Evolutionary conservation across 1,284 basidiomycete genomes (phyloP).

Genomic region (Tilletia caries): DNA sequence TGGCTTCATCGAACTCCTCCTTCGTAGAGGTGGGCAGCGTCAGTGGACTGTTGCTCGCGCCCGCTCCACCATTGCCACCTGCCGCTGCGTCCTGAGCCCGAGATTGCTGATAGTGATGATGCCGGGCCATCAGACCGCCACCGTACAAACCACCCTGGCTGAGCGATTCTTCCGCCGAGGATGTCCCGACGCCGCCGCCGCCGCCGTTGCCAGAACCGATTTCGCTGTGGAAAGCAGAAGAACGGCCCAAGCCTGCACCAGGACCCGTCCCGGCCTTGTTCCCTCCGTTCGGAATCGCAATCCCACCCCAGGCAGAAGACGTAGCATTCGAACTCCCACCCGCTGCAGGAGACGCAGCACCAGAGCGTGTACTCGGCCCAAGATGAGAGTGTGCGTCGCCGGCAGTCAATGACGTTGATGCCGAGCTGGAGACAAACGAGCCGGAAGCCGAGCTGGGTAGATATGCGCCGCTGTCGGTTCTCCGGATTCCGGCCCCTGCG

Average conservation of each 20-base stretch:
- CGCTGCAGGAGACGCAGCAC: too few species aligned
- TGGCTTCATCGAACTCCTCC: constrained; percentile 44
- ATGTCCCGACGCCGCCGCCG: too few species aligned
- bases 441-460: constrained; percentile 10
- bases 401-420: too few species aligned
- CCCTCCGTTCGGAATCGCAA: too few species aligned
- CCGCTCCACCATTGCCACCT: constrained; percentile 10
- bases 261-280: too few species aligned
- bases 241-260: too few species aligned
- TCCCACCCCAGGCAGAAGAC: too few species aligned
- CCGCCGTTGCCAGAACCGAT: too few species aligned
- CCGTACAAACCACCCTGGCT: background rate
- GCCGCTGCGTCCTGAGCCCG: constrained; percentile 14
- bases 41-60: constrained; percentile 24
- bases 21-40: constrained; percentile 25
- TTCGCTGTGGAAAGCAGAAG: too few species aligned
- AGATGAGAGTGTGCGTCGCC: too few species aligned
- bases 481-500: background rate
- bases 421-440: constrained; percentile 3
- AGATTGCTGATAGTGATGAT: background rate
- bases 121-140: constrained; percentile 1
- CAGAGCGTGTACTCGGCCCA: too few species aligned
- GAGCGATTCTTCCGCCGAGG: background rate
- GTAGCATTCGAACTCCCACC: too few species aligned
- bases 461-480: background rate